Evolutionary conservation across 2,329 filamentous ascomycete species (phyloP).

Genomic region (Mollisiaceae sp.): DNA sequence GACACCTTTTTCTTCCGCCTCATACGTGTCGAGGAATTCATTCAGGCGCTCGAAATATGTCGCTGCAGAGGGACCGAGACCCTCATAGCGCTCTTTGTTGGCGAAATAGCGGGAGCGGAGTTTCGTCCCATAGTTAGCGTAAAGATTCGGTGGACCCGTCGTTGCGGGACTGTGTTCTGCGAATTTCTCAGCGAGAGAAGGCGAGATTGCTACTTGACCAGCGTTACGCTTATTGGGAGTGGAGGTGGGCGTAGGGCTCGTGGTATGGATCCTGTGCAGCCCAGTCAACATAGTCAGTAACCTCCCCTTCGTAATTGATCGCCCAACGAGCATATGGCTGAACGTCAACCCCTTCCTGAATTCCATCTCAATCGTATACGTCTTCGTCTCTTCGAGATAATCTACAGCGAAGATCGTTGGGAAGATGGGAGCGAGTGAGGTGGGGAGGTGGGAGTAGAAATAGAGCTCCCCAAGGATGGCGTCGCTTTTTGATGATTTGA

Average conservation of each 20-base stretch:
- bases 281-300: slow-evolving; percentile 36
- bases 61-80: neutral
- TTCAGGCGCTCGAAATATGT: slow-evolving; percentile 12
- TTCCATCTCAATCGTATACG: slow-evolving; percentile 17
- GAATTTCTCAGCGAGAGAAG: slow-evolving; percentile 26
- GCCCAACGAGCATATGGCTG: slow-evolving; percentile 14
- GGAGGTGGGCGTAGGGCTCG: slow-evolving; percentile 30
- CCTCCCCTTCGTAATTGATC: slow-evolving; percentile 36
- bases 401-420: slow-evolving; percentile 9
- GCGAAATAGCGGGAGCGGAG: slow-evolving; percentile 13
- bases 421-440: slow-evolving; percentile 27
- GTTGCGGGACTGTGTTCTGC: slow-evolving; percentile 8
- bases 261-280: slow-evolving; percentile 37
- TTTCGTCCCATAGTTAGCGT: slow-evolving; percentile 19
- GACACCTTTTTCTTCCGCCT: slow-evolving; percentile 16
- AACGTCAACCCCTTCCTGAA: slow-evolving; percentile 14
- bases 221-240: too few relatives aligned
- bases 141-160: slow-evolving; percentile 9
- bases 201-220: slow-evolving; percentile 31
- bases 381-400: slow-evolving; percentile 11
- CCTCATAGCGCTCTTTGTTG: neutral
- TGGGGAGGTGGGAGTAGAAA: slow-evolving; percentile 43
- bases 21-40: slow-evolving; percentile 22
- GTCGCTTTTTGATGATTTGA: slow-evolving; percentile 43
- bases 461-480: slow-evolving; percentile 43